Conservation (phyloP, 768 basidiomycete species). For the Psilocybe cubensis region DNA sequence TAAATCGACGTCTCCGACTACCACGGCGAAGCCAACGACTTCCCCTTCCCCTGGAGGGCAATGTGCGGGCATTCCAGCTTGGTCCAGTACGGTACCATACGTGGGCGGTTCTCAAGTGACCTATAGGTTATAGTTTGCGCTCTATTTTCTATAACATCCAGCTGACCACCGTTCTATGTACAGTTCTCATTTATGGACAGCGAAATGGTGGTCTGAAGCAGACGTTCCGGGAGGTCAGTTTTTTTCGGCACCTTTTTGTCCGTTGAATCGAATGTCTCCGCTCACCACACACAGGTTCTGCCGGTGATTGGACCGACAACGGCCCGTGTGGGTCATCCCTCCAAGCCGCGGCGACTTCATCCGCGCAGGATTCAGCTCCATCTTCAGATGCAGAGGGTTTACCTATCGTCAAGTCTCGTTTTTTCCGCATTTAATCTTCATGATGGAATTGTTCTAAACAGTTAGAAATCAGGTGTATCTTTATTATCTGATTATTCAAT, state of each 20-base stretch:
- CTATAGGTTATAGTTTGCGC: constrained; percentile 44
- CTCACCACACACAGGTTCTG: constrained; percentile 37
- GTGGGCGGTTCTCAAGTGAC: constrained; percentile 54
- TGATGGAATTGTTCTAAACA: neutral
- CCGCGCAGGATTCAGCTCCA: constrained; percentile 11
- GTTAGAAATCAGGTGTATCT: constrained; percentile 4
- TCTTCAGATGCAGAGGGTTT: neutral
- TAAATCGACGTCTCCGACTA: neutral
- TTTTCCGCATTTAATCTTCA: constrained; percentile 28
- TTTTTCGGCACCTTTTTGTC: neutral
- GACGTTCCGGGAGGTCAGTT: constrained; percentile 53
- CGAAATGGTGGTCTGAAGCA: constrained; percentile 66
- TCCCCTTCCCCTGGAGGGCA: constrained; percentile 35
- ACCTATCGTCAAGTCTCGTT: constrained; percentile 19
- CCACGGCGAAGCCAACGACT: constrained; percentile 24
- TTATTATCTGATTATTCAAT: constrained; percentile 13
- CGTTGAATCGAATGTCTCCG: constrained; percentile 1
- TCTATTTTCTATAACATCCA: constrained; percentile 2
- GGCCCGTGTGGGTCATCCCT: constrained; percentile 47
- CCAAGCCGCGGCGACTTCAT: constrained; percentile 23
- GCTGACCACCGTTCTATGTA: constrained; percentile 6
- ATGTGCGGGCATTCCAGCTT: constrained; percentile 55
- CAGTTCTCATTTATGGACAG: constrained; percentile 46
- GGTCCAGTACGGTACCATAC: constrained; percentile 51
- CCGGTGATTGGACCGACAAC: constrained; percentile 60